phyloP scores from a whole-genome alignment of 306 rosid species.

The Morella rubra region DNA sequence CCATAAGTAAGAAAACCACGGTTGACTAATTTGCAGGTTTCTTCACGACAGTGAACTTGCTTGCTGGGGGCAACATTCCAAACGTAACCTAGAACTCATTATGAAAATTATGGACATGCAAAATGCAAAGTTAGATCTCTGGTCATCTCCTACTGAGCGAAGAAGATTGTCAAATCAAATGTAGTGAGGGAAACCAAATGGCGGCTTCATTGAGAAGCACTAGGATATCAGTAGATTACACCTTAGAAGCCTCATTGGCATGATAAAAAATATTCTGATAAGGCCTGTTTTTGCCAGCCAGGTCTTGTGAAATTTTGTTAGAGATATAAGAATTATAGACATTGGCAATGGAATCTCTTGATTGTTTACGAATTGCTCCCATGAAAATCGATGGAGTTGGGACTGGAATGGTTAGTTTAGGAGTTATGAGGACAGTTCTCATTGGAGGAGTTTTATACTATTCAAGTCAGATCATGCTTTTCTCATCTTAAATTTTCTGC shows the following conservation, averaged over 20 bases:
- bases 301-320: not conserved
- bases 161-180: not conserved
- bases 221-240: not conserved
- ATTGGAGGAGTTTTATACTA: not conserved
- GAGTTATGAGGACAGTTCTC: constrained; percentile 1
- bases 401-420: not conserved
- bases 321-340: not conserved
- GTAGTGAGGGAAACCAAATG: not conserved
- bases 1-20: not conserved
- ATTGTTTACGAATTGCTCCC: not conserved
- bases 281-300: not conserved
- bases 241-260: not conserved
- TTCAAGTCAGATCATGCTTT: not conserved
- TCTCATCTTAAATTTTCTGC: constrained; percentile 14
- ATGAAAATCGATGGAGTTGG: constrained; percentile 1
- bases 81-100: not conserved
- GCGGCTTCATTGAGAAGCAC: not conserved
- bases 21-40: not conserved
- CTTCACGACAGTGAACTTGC: not conserved
- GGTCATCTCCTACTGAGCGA: not conserved
- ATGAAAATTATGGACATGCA: not conserved
- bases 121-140: not conserved
- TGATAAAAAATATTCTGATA: not conserved
- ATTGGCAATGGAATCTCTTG: not conserved
- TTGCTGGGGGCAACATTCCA: not conserved